A percentile compares a stretch with the other conserved stretches of the same genome.
Conservation (phyloP, 805 yeast genomes). For the Hanseniaspora osmophila region DNA sequence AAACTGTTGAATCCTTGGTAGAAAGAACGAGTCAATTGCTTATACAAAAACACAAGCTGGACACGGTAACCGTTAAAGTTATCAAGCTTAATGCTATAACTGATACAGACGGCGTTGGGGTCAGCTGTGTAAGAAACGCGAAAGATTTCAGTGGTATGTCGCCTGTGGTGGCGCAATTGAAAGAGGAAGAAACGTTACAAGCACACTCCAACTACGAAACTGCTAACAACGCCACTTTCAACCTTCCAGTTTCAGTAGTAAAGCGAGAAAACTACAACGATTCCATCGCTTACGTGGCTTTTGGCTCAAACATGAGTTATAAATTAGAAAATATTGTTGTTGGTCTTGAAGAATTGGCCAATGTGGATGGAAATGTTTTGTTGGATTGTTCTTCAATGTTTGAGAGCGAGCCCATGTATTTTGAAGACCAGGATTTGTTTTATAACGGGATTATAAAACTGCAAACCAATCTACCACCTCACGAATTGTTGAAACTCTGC, state of each 20-base stretch:
- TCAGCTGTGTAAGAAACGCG: conserved; percentile 41
- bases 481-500: conserved; percentile 41
- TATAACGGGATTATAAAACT: conserved; percentile 70
- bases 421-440: conserved; percentile 63
- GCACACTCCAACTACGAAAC: background rate
- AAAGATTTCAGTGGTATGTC: conserved; percentile 23
- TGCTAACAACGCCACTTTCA: conserved; percentile 9
- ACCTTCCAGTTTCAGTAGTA: conserved; percentile 22
- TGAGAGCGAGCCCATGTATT: conserved; percentile 88
- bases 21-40: conserved; percentile 51
- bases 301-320: conserved; percentile 81
- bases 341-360: conserved; percentile 33
- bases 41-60: background rate
- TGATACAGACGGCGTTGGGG: conserved; percentile 83
- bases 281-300: conserved; percentile 53
- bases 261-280: conserved; percentile 7
- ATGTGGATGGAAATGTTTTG: conserved; percentile 30
- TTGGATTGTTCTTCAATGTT: conserved; percentile 62
- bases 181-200: background rate
- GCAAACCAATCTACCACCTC: conserved; percentile 49
- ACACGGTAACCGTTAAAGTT: conserved; percentile 40
- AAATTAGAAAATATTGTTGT: conserved; percentile 43
- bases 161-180: background rate
- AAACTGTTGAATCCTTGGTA: conserved; percentile 88
- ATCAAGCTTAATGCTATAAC: conserved; percentile 82